Base-by-base conservation (phyloP, 1,284 basidiomycete genomes). In the Ganoderma sp. region DNA sequence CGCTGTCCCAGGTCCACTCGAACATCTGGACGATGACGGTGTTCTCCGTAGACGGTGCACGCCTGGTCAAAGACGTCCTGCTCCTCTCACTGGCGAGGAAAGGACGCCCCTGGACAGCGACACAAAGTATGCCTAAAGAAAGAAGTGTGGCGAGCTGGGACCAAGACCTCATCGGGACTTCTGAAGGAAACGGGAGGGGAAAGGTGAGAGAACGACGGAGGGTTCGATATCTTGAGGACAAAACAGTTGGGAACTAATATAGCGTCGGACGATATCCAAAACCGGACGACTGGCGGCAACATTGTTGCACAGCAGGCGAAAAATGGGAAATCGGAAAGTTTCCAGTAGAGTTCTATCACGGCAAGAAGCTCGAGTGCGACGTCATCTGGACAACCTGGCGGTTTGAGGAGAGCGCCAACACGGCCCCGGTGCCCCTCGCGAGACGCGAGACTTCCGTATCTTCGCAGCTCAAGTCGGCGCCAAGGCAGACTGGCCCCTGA, bases 1-100 rank as follows among this genome's bases (percentile, higher is more conserved):
- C 77, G 72, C 85, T 89, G 71, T 83, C 81, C 83, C 83, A 80
- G 0, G 73, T 75, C 78, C 79, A 79, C 63, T 80, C 74, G 68
- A 80, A 80, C 77, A 80, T 78, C 67, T 80, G 79, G 25, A 76
- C 72, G 65, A 80, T 79, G 63, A 77, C 76, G 22, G 65, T 61
- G 66, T 76, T 76, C 64, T 54, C 61, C 12, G 61, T 64, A 22
- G 69, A 61, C 7, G 75, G 73, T 2, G 65, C 67, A 17, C 74
- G 69, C 14, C 56, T 39, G 9, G 60, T 19, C 39, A 72, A 45
- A 9, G 66, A 50, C 28, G 10, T 28, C 3, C 28, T 25, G 12
- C 42, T 28, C 9, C 25, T 28, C 45, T 7, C 43, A 15, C 52
- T 43, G 28, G 43, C 4, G n/a, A 25, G 3, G 45, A 37, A 50